Conservation (phyloP, 495 filamentous ascomycete genomes). For the Podospora tetraspora region DNA sequence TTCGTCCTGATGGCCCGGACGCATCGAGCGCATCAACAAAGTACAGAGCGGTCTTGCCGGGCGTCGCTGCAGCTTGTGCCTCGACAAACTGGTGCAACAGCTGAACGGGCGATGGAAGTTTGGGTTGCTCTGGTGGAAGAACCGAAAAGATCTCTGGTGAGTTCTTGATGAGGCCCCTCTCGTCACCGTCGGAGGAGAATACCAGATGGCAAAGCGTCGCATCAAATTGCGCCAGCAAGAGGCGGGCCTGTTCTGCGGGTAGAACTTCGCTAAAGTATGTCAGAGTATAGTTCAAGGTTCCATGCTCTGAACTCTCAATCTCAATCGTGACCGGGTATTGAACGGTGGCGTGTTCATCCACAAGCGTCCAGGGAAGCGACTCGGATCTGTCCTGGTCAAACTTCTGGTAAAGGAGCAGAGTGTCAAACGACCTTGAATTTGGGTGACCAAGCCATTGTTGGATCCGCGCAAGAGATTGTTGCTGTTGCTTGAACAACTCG, state of each 20-base stretch:
- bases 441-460: conserved; percentile 59
- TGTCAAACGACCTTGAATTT: conserved; percentile 64
- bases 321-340: conserved; percentile 70
- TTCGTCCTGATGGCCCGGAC: conserved; percentile 26
- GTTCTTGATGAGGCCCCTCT: conserved; percentile 18
- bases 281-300: conserved; percentile 50
- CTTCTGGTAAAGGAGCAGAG: conserved; percentile 75
- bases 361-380: conserved; percentile 21
- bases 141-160: conserved; percentile 46
- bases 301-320: conserved; percentile 48
- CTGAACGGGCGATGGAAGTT: conserved; percentile 38
- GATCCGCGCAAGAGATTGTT: conserved; percentile 59
- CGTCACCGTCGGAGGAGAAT: conserved; percentile 26
- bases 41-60: conserved; percentile 52
- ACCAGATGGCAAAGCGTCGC: conserved; percentile 45
- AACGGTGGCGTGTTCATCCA: conserved; percentile 37
- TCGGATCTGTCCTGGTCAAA: conserved; percentile 5
- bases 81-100: conserved; percentile 64
- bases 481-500: conserved; percentile 58
- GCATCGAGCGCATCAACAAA: conserved; percentile 47
- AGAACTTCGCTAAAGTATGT: conserved; percentile 58
- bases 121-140: conserved; percentile 43
- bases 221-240: conserved; percentile 60
- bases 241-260: conserved; percentile 54
- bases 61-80: conserved; percentile 29